Base-by-base conservation (phyloP, 306 rosid genomes). In the Ammopiptanthus mongolicus region DNA sequence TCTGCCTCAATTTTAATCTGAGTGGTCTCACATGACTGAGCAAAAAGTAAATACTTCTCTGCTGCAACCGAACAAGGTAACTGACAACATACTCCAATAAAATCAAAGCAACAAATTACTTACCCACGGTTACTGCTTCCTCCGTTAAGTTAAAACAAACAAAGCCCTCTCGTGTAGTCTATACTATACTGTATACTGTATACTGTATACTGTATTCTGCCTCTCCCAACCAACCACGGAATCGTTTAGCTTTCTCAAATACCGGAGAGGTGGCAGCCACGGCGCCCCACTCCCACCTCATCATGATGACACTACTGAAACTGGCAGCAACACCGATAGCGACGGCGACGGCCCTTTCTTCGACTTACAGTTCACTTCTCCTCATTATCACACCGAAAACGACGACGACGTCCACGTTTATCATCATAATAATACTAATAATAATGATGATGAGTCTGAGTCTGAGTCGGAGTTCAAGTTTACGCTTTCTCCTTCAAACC, bases 191-290 rank as follows among this genome's bases (percentile, higher is more conserved):
- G 64, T 58, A 6, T n/a, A 21, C 6, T 63, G 73, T 78, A 87
- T 82, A 63, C 98, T n/a, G n/a, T n/a, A n/a, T n/a, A n/a, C n/a
- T n/a, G n/a, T n/a, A n/a, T n/a, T n/a, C n/a, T 93, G 96, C 87
- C 93, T 88, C 93, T 87, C 90, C 95, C 98, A 72, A 87, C 97
- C 73, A 95, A 90, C 97, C n/a, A n/a, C n/a, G n/a, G 99, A 95
- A 84, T 87, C 92, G 78, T 86, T 91, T 62, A 95, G 87, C 86
- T 78, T 95, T 10, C 98, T 92, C 87, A 95, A 88, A 73, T 87
- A 88, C 79, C 87, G 92, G 97, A 81, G 89, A 85, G 81, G 82
- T 0, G 84, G 71, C 18, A 83, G 83, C 12, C 51, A 53, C 8
- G 42, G 46, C 6, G 64, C 70, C 41, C 53, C 21, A 25, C 8